Conservation (phyloP, 2,329 filamentous ascomycete species). For the Aspergillus intermedius region DNA sequence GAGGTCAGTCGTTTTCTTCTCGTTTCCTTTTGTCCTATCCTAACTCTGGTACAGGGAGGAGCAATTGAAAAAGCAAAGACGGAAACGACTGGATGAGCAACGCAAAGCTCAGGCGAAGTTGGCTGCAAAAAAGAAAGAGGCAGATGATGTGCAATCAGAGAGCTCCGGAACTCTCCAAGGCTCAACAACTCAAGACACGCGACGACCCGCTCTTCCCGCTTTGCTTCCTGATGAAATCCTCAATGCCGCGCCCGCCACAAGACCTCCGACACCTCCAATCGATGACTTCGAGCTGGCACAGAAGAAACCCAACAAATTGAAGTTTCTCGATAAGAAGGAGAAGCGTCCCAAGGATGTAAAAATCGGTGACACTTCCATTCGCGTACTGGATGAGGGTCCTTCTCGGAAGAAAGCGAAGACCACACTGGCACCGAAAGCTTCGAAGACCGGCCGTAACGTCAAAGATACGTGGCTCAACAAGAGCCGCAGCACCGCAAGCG, state of each 20-base stretch:
- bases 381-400: slow-evolving; percentile 38
- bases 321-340: slow-evolving; percentile 44
- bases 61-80: slow-evolving; percentile 33
- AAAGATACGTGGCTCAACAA: slow-evolving; percentile 36
- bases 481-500: slow-evolving; percentile 23
- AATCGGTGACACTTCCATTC: slow-evolving; percentile 44
- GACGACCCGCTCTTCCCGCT: slow-evolving; percentile 39
- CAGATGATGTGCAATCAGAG: slow-evolving; percentile 34
- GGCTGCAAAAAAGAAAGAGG: slow-evolving; percentile 23
- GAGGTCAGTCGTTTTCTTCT: slow-evolving; percentile 22
- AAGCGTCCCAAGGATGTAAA: slow-evolving; percentile 47
- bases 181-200: slow-evolving; percentile 29
- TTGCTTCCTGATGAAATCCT: slow-evolving; percentile 48
- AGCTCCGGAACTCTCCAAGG: slow-evolving; percentile 37
- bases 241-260: slow-evolving; percentile 38
- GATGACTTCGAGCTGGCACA: slow-evolving; percentile 20
- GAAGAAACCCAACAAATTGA: slow-evolving; percentile 38
- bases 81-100: slow-evolving; percentile 33
- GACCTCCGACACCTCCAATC: slow-evolving; percentile 41
- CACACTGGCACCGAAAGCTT: slow-evolving; percentile 41
- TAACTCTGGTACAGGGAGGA: slow-evolving; percentile 29
- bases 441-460: slow-evolving; percentile 31
- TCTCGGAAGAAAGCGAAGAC: slow-evolving; percentile 32
- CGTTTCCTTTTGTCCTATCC: neutral
- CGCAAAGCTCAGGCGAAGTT: slow-evolving; percentile 35